Percentiles rank a stretch among this genome's conserved stretches.
Conservation (phyloP, 2,329 filamentous ascomycete genomes). For the Alternaria alternata region DNA sequence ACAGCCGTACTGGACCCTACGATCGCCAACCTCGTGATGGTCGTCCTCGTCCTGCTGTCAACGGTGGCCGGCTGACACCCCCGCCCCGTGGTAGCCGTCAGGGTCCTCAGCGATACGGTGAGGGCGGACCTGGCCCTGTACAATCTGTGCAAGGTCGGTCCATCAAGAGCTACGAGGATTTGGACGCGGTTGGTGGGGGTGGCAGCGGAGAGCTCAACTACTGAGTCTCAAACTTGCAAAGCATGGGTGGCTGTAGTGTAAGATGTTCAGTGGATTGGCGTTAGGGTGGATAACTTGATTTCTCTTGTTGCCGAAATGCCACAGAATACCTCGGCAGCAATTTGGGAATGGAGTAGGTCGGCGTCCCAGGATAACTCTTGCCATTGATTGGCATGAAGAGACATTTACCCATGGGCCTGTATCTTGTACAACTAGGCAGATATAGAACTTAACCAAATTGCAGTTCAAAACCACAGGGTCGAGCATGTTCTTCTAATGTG, state of each 20-base stretch:
- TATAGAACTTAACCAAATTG: constrained; percentile 9
- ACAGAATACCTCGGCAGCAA: constrained; percentile 16
- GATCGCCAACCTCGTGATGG: constrained; percentile 51
- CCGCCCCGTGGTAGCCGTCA: constrained; percentile 58
- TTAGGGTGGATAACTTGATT: constrained; percentile 19
- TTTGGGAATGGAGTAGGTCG: constrained; percentile 8
- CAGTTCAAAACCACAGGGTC: background rate
- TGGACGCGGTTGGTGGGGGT: constrained; percentile 74
- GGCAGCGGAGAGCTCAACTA: constrained; percentile 91
- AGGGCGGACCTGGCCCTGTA: constrained; percentile 79
- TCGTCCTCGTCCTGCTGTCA: constrained; percentile 57
- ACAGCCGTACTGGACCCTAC: constrained; percentile 52
- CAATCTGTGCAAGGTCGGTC: constrained; percentile 93
- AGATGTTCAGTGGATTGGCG: constrained; percentile 25
- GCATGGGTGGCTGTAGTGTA: constrained; percentile 14
- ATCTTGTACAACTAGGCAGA: constrained; percentile 12
- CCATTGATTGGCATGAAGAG: constrained; percentile 7
- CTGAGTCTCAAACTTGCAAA: constrained; percentile 51
- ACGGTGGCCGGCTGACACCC: constrained; percentile 58
- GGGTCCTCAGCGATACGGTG: constrained; percentile 73
- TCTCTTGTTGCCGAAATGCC: constrained; percentile 22
- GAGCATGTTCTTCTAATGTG: background rate
- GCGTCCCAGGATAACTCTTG: constrained; percentile 11
- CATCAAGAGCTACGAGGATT: constrained; percentile 95
- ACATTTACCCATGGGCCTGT: constrained; percentile 3